A percentile compares a stretch with the other conserved stretches of the same genome.
Evolutionary conservation across 2,329 filamentous ascomycete genomes (phyloP).

Genomic region (Penicillium sp.): DNA sequence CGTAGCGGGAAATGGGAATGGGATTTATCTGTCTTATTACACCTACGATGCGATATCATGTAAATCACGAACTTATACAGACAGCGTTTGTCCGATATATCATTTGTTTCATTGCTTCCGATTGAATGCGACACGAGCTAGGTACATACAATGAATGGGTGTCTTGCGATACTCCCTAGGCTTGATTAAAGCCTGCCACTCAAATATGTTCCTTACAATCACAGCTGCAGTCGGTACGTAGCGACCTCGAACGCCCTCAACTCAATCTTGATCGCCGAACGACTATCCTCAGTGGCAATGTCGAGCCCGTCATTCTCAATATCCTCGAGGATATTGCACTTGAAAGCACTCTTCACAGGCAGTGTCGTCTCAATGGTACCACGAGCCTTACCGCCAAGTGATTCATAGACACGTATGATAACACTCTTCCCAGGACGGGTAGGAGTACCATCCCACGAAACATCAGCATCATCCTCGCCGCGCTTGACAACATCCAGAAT

Average conservation of each 20-base stretch:
- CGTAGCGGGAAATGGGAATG: slow-evolving; percentile 4
- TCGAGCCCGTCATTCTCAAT: slow-evolving; percentile 64
- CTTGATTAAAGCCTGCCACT: not conserved
- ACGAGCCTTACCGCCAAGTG: slow-evolving; percentile 74
- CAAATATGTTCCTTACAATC: slow-evolving; percentile 2
- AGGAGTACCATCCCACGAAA: slow-evolving; percentile 57
- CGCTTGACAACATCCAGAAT: slow-evolving; percentile 89
- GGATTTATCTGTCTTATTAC: not conserved
- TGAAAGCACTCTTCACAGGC: slow-evolving; percentile 72
- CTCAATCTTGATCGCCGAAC: slow-evolving; percentile 56
- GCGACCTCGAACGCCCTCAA: slow-evolving; percentile 82
- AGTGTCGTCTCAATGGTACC: slow-evolving; percentile 68
- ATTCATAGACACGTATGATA: slow-evolving; percentile 83
- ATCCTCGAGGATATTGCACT: slow-evolving; percentile 86
- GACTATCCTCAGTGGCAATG: slow-evolving; percentile 39
- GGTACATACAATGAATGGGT: not conserved
- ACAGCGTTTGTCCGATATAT: slow-evolving; percentile 1
- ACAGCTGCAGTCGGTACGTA: slow-evolving; percentile 67
- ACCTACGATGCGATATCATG: slow-evolving; percentile 10
- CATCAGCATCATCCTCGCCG: slow-evolving; percentile 80
- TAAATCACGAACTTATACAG: slow-evolving; percentile 11
- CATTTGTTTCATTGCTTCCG: not conserved
- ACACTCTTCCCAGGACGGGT: slow-evolving; percentile 72
- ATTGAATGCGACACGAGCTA: not conserved
- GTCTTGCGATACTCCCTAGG: not conserved